Evolutionary conservation across 441 rosid genomes (phyloP), one percentile per base, ranked within the genome.

Genomic region (Aleurites moluccanus): DNA sequence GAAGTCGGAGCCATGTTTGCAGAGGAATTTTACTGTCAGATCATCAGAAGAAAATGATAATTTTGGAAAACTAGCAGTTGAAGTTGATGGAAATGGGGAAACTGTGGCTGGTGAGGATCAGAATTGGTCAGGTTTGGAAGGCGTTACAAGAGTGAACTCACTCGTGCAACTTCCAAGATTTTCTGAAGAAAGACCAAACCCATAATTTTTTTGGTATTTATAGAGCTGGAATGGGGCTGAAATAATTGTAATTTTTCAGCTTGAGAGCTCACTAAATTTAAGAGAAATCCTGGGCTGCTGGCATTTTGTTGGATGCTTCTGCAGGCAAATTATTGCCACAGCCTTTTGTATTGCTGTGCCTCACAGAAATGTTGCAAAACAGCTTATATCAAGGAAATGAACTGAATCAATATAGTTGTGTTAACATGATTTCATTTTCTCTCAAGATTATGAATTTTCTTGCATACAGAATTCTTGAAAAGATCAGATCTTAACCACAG

Each of bases 151-250:
- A 56, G 98, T 96, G 61, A 96, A 93, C 87, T 96, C 99, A 10
- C 97, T 96, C 3, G 97, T 96, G 70, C 99, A 93, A 78, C 98
- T 96, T 74, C 99, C 99, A 10, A 89, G 99, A 87, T 96, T 96
- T 83, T 89, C 97, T 0, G 91, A 77, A 81, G 97, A 93, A 77
- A 86, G 84, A 76, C 88, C 83, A 21, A 83, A 79, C 78, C 73
- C 88, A 30, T 85, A 83, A 78, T 40, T 80, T n/a, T 69, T 55
- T 53, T 38, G 68, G 35, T 60, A 61, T 64, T 11, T 63, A 11
- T 49, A 10, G 64, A 38, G 59, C 52, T 53, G 64, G 23, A 67
- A 77, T n/a, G 78, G 21, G 72, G 21, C 66, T 75, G 78, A 47
- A 33, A 50, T 70, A 40, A 56, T 50, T 70, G 77, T 70, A 70